Conservation (phyloP, 2,329 filamentous ascomycete species). For the Nannizziopsis arthrosporioides region DNA sequence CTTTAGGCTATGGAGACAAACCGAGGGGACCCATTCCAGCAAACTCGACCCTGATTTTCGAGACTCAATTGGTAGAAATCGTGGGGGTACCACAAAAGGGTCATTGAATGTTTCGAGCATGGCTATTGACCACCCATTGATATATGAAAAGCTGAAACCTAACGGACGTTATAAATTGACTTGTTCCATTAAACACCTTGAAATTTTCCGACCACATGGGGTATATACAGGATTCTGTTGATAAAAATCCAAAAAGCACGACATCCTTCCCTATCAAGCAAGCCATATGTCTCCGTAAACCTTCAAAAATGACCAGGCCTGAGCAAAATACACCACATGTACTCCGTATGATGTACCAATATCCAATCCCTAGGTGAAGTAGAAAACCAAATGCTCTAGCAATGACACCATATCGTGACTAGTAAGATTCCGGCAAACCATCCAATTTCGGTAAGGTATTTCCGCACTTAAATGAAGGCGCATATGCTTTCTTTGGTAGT, state of each 20-base stretch:
- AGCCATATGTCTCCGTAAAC: too few species aligned
- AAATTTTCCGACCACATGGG: too few species aligned
- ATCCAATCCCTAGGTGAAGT: neutral
- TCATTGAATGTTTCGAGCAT: neutral
- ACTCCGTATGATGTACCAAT: neutral
- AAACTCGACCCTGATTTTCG: slow-evolving; percentile 73
- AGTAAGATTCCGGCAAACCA: slow-evolving; percentile 35
- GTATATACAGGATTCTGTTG: too few species aligned
- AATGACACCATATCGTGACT: neutral
- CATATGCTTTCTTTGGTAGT: slow-evolving; percentile 62
- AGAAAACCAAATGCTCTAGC: neutral
- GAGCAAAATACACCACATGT: neutral
- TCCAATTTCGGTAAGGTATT: slow-evolving; percentile 36
- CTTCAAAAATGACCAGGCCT: neutral
- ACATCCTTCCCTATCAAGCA: too few species aligned
- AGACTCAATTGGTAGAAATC: slow-evolving; percentile 81
- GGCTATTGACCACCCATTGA: neutral
- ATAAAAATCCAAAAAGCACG: too few species aligned
- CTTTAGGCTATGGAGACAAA: slow-evolving; percentile 66
- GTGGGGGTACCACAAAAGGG: slow-evolving; percentile 51
- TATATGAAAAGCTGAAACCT: too few species aligned
- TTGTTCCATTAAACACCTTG: too few species aligned
- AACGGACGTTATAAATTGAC: too few species aligned
- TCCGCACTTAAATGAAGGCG: slow-evolving; percentile 57
- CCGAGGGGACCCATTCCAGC: slow-evolving; percentile 74